These are phyloP conservation scores for Phialophora expanda DNA, from an alignment of 2,329 filamentous ascomycete species.

Conservation along the genomic window DNA sequence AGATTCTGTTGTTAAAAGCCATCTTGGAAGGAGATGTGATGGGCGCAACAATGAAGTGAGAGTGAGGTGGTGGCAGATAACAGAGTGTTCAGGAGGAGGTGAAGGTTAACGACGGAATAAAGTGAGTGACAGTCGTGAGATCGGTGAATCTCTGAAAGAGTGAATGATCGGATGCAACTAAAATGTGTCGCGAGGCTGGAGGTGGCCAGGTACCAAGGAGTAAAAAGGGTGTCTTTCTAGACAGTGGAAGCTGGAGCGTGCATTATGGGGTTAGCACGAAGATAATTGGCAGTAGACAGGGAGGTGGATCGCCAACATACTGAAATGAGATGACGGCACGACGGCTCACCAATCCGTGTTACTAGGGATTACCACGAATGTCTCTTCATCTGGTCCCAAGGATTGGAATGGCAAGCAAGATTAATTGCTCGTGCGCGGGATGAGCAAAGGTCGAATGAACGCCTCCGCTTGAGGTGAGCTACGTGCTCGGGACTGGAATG, in stretches of 20 bases:
- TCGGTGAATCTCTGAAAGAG: conserved; percentile 29
- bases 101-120: conserved; percentile 32
- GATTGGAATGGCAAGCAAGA: conserved; percentile 46
- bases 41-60: conserved; percentile 6
- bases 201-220: conserved; percentile 38
- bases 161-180: conserved; percentile 37
- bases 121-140: conserved; percentile 39
- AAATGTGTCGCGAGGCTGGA: conserved; percentile 42
- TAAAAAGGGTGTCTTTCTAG: conserved; percentile 32
- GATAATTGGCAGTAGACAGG: conserved; percentile 24
- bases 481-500: conserved; percentile 43
- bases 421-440: conserved; percentile 44
- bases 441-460: conserved; percentile 55
- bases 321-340: conserved; percentile 37
- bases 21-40: conserved; percentile 48
- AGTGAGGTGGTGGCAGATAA: conserved; percentile 13
- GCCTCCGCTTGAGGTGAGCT: conserved; percentile 49
- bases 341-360: conserved; percentile 36
- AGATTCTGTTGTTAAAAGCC: conserved; percentile 60
- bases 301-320: conserved; percentile 26
- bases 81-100: neutral
- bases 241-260: conserved; percentile 35
- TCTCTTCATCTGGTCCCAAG: conserved; percentile 50
- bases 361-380: conserved; percentile 45
- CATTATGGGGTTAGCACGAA: conserved; percentile 24